Percentiles rank a stretch among this genome's conserved stretches.
Conservation (phyloP, 768 basidiomycete species). For the Boletus sp. region DNA sequence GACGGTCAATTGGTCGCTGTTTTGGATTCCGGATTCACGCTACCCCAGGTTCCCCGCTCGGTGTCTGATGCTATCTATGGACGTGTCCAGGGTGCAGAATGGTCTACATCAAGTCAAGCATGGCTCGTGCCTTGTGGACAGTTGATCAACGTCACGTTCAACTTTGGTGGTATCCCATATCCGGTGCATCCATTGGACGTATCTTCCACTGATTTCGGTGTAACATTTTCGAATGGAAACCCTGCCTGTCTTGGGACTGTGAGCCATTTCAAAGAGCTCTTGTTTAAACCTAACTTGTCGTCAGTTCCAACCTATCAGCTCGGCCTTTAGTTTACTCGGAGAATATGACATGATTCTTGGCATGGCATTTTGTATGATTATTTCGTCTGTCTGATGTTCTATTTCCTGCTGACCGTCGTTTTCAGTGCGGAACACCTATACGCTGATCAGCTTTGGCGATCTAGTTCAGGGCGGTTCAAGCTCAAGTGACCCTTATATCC, state of each 20-base stretch:
- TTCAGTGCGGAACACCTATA: slow-evolving; percentile 75
- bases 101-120: slow-evolving; percentile 48
- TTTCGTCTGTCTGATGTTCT: neutral
- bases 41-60: slow-evolving; percentile 70
- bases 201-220: slow-evolving; percentile 55
- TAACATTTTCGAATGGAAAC: slow-evolving; percentile 43
- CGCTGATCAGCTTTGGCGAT: slow-evolving; percentile 68
- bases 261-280: slow-evolving; percentile 26
- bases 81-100: slow-evolving; percentile 68
- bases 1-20: slow-evolving; percentile 65
- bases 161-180: slow-evolving; percentile 64
- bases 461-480: slow-evolving; percentile 52
- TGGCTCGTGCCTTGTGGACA: slow-evolving; percentile 79
- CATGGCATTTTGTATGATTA: slow-evolving; percentile 67
- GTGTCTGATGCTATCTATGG: slow-evolving; percentile 81
- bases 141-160: slow-evolving; percentile 65
- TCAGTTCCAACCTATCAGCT: slow-evolving; percentile 81
- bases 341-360: slow-evolving; percentile 82
- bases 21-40: slow-evolving; percentile 70
- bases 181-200: slow-evolving; percentile 73
- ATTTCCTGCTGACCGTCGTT: slow-evolving; percentile 3
- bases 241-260: slow-evolving; percentile 67
- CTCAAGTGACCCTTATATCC: slow-evolving; percentile 60
- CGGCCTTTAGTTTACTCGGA: slow-evolving; percentile 72
- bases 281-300: slow-evolving; percentile 5